A percentile compares a stretch with the other conserved stretches of the same genome.
Conservation (phyloP, 2,329 filamentous ascomycete species). For the Alternaria brassicae region DNA sequence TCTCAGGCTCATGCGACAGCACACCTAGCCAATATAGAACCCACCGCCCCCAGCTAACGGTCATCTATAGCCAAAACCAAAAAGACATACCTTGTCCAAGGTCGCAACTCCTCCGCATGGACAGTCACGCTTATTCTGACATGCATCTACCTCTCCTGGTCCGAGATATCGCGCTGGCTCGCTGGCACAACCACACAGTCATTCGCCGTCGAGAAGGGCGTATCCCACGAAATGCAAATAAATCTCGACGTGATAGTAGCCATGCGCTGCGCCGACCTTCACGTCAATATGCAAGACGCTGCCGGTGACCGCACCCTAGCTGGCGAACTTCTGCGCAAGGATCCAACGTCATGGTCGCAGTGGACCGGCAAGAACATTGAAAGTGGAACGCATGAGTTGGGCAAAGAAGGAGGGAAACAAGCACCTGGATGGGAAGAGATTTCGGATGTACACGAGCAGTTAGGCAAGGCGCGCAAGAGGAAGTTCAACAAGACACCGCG, state of each 20-base stretch:
- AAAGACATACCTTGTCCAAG: slow-evolving; percentile 85
- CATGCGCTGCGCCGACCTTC: slow-evolving; percentile 88
- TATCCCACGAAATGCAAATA: slow-evolving; percentile 87
- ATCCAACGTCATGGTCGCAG: slow-evolving; percentile 79
- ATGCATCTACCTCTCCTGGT: slow-evolving; percentile 76
- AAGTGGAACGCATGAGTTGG: slow-evolving; percentile 53
- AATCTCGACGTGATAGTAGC: slow-evolving; percentile 92
- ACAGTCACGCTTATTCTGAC: slow-evolving; percentile 81
- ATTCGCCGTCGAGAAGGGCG: slow-evolving; percentile 91
- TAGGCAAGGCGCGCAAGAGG: slow-evolving; percentile 72
- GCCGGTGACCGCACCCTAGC: slow-evolving; percentile 91
- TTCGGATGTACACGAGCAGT: slow-evolving; percentile 90
- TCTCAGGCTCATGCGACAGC: slow-evolving; percentile 4
- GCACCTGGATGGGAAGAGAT: slow-evolving; percentile 64
- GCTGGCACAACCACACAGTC: slow-evolving; percentile 82
- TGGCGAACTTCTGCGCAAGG: slow-evolving; percentile 73
- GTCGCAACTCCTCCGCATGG: slow-evolving; percentile 89
- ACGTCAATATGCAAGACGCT: slow-evolving; percentile 96
- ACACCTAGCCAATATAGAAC: background rate
- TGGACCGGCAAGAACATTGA: slow-evolving; percentile 79
- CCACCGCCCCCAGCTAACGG: slow-evolving; percentile 21
- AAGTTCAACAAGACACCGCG: slow-evolving; percentile 77
- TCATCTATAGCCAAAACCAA: slow-evolving; percentile 84
- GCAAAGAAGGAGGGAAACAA: slow-evolving; percentile 44
- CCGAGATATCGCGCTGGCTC: slow-evolving; percentile 85